phyloP scores from a whole-genome alignment of 345 rosid species.

The Psidium guajava region DNA sequence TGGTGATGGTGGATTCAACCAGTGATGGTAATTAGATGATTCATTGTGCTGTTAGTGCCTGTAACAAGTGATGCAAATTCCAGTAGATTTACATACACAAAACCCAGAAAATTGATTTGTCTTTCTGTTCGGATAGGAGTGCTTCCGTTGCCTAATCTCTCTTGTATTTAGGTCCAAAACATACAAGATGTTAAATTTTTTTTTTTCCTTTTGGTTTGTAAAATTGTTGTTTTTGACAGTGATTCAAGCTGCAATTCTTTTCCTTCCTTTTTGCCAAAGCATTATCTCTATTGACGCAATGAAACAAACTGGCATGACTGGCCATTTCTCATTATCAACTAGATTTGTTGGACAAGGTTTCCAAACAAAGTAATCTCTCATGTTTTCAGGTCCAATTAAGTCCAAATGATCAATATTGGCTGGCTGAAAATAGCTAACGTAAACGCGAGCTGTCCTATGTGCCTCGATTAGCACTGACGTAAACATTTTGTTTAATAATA shows the following conservation, averaged over 20 bases:
- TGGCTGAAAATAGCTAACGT: no score
- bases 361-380: neutral
- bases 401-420: no score
- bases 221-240: neutral
- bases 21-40: neutral
- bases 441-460: no score
- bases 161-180: neutral
- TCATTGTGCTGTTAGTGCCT: neutral
- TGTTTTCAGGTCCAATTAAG: no score
- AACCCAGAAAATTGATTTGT: neutral
- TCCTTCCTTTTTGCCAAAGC: neutral
- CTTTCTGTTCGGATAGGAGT: neutral
- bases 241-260: neutral
- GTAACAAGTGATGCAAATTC: neutral
- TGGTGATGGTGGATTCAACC: neutral
- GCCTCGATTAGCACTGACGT: no score
- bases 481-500: no score
- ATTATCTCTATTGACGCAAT: neutral
- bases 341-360: neutral
- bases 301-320: neutral
- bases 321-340: neutral
- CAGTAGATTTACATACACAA: neutral
- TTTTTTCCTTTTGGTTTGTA: neutral
- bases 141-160: neutral
- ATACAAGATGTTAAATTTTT: neutral